Conservation (phyloP, 2,329 filamentous ascomycete genomes). For the Rhynchosporium agropyri region DNA sequence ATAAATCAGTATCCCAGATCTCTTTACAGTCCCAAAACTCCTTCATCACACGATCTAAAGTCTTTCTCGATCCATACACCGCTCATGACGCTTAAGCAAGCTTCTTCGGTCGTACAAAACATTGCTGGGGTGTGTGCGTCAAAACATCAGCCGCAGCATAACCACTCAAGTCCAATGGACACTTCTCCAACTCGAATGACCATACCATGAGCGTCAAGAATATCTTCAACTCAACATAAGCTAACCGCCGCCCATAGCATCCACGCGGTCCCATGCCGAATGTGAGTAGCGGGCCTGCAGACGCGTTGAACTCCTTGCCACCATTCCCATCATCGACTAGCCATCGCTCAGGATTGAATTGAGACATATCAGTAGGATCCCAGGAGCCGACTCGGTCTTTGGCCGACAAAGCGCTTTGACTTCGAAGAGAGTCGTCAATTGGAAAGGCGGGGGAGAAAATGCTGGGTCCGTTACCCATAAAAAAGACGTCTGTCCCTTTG, state of each 20-base stretch:
- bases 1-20: neutral
- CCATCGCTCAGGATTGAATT: conserved; percentile 47
- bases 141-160: conserved; percentile 19
- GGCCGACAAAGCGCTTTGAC: neutral
- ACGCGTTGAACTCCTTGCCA: conserved; percentile 38
- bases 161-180: conserved; percentile 15
- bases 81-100: neutral
- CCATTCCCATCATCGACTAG: conserved; percentile 22
- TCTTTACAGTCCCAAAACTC: neutral
- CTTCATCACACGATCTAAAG: neutral
- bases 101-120: conserved; percentile 20
- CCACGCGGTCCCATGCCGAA: conserved; percentile 46
- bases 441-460: conserved; percentile 32
- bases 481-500: conserved; percentile 43
- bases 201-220: conserved; percentile 24
- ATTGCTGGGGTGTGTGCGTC: conserved; percentile 21
- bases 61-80: no score
- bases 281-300: conserved; percentile 44
- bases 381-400: conserved; percentile 38
- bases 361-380: conserved; percentile 33
- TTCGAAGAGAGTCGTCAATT: conserved; percentile 36
- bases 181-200: conserved; percentile 23
- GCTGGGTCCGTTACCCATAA: conserved; percentile 34
- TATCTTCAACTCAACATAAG: conserved; percentile 43
- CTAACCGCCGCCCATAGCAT: conserved; percentile 47